A percentile compares a stretch with the other conserved stretches of the same genome.
phyloP scores from a whole-genome alignment of 1,139 yeast genomes.

The Geotrichum europaeum region DNA sequence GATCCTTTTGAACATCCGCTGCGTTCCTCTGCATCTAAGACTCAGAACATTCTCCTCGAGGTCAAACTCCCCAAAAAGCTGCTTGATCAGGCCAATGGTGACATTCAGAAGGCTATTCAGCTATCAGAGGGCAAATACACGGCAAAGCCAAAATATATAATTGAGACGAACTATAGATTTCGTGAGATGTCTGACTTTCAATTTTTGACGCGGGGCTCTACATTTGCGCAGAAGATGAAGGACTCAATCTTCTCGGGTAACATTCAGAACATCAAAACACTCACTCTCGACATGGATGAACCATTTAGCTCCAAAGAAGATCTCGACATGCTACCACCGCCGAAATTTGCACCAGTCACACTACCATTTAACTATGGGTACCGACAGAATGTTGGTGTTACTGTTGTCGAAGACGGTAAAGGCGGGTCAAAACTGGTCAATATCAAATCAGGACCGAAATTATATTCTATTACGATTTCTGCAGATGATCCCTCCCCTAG shows the following conservation, averaged over 20 bases:
- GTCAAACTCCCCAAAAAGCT: slow-evolving; percentile 62
- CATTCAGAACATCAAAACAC: slow-evolving; percentile 34
- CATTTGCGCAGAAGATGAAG: slow-evolving; percentile 41
- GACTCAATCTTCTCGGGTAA: slow-evolving; percentile 40
- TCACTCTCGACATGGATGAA: slow-evolving; percentile 32
- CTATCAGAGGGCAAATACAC: slow-evolving; percentile 20
- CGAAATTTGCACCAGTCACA: slow-evolving; percentile 67
- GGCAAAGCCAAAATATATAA: slow-evolving; percentile 34
- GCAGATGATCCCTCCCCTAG: slow-evolving; percentile 35
- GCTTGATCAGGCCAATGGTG: slow-evolving; percentile 43
- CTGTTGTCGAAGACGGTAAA: slow-evolving; percentile 51
- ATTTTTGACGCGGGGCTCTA: slow-evolving; percentile 53
- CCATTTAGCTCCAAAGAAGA: slow-evolving; percentile 34
- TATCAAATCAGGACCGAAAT: slow-evolving; percentile 30
- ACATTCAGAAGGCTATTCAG: slow-evolving; percentile 49
- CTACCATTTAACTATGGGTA: slow-evolving; percentile 72
- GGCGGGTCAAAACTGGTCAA: slow-evolving; percentile 31
- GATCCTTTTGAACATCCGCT: slow-evolving; percentile 84
- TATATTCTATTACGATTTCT: slow-evolving; percentile 29
- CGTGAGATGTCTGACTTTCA: slow-evolving; percentile 89
- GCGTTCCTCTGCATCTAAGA: slow-evolving; percentile 39
- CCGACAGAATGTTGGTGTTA: slow-evolving; percentile 50
- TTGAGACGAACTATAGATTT: slow-evolving; percentile 68
- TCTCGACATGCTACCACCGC: slow-evolving; percentile 79
- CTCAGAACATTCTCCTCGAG: slow-evolving; percentile 64